Conservation (phyloP, 768 basidiomycete species). For the Glaciozyma antarctica region DNA sequence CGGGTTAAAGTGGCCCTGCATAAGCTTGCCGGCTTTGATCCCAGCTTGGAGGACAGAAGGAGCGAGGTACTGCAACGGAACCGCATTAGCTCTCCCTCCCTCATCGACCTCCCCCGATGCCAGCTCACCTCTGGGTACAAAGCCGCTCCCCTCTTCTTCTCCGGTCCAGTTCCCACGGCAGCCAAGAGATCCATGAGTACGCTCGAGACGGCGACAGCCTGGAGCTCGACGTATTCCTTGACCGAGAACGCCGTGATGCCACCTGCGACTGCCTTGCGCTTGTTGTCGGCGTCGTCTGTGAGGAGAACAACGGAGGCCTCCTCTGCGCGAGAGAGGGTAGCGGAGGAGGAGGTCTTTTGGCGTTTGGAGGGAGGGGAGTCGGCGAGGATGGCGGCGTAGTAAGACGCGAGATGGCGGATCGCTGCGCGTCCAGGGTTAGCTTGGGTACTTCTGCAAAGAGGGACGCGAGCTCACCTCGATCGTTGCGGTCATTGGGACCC, state of each 20-base stretch:
- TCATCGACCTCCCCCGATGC: neutral
- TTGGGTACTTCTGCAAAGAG: neutral
- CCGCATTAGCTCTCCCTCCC: constrained; percentile 1
- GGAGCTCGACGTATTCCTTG: constrained; percentile 67
- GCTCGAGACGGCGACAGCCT: constrained; percentile 49
- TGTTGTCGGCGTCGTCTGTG: constrained; percentile 80
- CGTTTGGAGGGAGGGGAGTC: constrained; percentile 13
- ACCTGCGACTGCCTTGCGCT: constrained; percentile 59
- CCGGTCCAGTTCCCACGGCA: constrained; percentile 50
- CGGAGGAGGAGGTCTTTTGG: constrained; percentile 15
- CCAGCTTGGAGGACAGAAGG: constrained; percentile 63
- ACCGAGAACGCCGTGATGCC: constrained; percentile 62
- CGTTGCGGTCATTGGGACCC: constrained; percentile 87
- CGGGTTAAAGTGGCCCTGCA: constrained; percentile 91
- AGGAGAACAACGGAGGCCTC: constrained; percentile 62
- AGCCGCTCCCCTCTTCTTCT: constrained; percentile 28
- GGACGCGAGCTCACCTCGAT: constrained; percentile 56
- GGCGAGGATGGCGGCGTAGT: constrained; percentile 70
- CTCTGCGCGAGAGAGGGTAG: constrained; percentile 33
- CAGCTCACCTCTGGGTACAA: constrained; percentile 16
- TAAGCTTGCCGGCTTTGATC: constrained; percentile 68
- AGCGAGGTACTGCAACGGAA: constrained; percentile 61
- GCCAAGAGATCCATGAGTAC: constrained; percentile 75
- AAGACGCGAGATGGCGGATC: constrained; percentile 74
- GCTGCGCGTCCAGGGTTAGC: constrained; percentile 45